A percentile compares a stretch with the other conserved stretches of the same genome.
Evolutionary conservation across 257 asterid species (phyloP).

Genomic region (Solanum sitiens): DNA sequence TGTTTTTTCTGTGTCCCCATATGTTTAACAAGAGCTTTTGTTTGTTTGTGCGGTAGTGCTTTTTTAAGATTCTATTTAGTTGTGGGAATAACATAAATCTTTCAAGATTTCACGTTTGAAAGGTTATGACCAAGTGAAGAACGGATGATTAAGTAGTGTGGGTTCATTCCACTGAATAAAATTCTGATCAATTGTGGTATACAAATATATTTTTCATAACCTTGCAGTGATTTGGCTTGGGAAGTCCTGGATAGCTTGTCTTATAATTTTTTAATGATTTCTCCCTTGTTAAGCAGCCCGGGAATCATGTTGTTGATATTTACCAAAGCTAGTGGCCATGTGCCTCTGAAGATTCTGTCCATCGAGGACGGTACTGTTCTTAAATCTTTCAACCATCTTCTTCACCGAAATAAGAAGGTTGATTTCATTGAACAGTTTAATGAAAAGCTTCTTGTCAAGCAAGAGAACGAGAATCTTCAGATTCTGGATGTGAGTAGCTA

Average conservation of each 20-base stretch:
- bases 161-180: neutral
- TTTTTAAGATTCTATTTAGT: neutral
- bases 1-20: neutral
- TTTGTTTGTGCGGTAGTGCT: neutral
- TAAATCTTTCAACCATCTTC: slow-evolving; percentile 83
- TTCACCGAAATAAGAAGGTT: slow-evolving; percentile 88
- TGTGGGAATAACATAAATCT: neutral
- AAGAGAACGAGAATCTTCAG: slow-evolving; percentile 95
- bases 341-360: slow-evolving; percentile 83
- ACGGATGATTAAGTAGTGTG: neutral
- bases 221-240: neutral
- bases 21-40: neutral
- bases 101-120: neutral
- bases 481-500: slow-evolving; percentile 71
- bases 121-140: neutral
- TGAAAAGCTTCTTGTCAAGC: slow-evolving; percentile 98
- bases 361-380: slow-evolving; percentile 97
- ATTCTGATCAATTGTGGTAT: neutral
- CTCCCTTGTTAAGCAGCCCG: slow-evolving; percentile 44
- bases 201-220: neutral
- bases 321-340: slow-evolving; percentile 58
- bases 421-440: slow-evolving; percentile 97
- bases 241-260: neutral
- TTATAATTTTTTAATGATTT: neutral
- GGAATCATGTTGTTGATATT: slow-evolving; percentile 90